Evolutionary conservation across 352 stramenopile species (phyloP).

Genomic region (Elongisporangium prolatum): DNA sequence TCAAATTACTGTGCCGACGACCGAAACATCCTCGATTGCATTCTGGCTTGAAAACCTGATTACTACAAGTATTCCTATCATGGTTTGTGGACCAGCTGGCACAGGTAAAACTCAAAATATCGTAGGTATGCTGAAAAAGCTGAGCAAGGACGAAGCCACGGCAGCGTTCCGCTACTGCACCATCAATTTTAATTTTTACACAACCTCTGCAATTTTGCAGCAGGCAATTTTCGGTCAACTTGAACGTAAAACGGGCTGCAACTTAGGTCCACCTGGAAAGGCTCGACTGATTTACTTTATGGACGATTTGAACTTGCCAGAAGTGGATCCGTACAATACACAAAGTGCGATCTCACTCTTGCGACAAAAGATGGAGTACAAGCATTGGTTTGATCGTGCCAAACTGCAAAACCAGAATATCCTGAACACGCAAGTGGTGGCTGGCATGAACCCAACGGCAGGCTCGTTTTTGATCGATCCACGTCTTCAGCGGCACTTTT

Average conservation of each 20-base stretch:
- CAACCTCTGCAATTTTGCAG: conserved; percentile 90
- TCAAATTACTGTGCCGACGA: conserved; percentile 92
- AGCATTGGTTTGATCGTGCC: conserved; percentile 89
- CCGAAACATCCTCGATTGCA: conserved; percentile 92
- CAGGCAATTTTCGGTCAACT: conserved; percentile 91
- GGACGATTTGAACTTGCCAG: conserved; percentile 95
- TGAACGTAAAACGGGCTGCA: conserved; percentile 94
- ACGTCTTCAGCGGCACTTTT: conserved; percentile 94
- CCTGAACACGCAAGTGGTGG: conserved; percentile 92
- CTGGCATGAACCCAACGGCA: conserved; percentile 95
- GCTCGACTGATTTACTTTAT: conserved; percentile 95
- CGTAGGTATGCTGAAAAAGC: conserved; percentile 92
- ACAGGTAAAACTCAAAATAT: conserved; percentile 95
- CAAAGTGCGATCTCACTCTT: conserved; percentile 94
- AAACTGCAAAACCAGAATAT: conserved; percentile 95
- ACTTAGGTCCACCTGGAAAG: conserved; percentile 92
- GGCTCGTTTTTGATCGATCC: conserved; percentile 94
- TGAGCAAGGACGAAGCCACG: conserved; percentile 82
- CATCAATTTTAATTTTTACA: conserved; percentile 99
- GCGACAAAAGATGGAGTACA: conserved; percentile 96
- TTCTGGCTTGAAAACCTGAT: conserved; percentile 96
- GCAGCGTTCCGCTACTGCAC: conserved; percentile 84
- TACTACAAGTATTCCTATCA: conserved; percentile 85
- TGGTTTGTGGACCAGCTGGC: conserved; percentile 92
- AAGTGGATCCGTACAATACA: conserved; percentile 95